phyloP scores from a whole-genome alignment of 164 flowering plant genomes.

The Macadamia integrifolia region DNA sequence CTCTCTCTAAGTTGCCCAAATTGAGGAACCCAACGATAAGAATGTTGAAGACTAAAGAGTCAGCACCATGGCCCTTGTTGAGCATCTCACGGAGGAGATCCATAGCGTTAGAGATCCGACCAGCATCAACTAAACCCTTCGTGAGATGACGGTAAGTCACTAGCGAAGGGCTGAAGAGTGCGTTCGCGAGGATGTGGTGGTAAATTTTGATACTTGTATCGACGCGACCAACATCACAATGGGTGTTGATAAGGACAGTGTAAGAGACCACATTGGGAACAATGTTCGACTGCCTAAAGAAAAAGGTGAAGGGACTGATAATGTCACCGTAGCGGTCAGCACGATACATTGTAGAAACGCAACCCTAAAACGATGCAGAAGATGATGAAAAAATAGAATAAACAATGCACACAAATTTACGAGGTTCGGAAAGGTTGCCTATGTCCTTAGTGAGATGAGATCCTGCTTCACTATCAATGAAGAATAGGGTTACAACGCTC shows the following conservation, averaged over 20 bases:
- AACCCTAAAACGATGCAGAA: too few relatives aligned
- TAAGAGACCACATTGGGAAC: constrained; percentile 60
- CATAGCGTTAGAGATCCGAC: constrained; percentile 51
- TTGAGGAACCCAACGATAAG: constrained; percentile 54
- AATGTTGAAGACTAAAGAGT: constrained; percentile 67
- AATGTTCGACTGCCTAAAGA: too few relatives aligned
- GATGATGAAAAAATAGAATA: too few relatives aligned
- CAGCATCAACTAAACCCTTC: constrained; percentile 57
- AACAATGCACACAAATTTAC: too few relatives aligned
- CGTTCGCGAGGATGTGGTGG: constrained; percentile 36
- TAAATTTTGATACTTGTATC: constrained; percentile 50
- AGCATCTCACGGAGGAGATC: constrained; percentile 51
- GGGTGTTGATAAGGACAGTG: constrained; percentile 55
- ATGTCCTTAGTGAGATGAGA: too few relatives aligned
- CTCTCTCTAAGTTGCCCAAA: constrained; percentile 34
- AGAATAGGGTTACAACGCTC: too few relatives aligned
- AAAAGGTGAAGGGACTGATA: too few relatives aligned
- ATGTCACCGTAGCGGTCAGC: too few relatives aligned
- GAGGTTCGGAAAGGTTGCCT: too few relatives aligned
- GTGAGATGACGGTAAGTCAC: constrained; percentile 68
- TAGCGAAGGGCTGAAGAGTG: constrained; percentile 63
- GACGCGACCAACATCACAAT: constrained; percentile 50
- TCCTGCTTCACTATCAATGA: too few relatives aligned
- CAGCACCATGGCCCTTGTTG: constrained; percentile 45
- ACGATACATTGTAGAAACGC: too few relatives aligned